Percentiles rank a stretch among this genome's conserved stretches.
phyloP scores from a whole-genome alignment of 306 rosid species.

The Astragalus membranaceus region DNA sequence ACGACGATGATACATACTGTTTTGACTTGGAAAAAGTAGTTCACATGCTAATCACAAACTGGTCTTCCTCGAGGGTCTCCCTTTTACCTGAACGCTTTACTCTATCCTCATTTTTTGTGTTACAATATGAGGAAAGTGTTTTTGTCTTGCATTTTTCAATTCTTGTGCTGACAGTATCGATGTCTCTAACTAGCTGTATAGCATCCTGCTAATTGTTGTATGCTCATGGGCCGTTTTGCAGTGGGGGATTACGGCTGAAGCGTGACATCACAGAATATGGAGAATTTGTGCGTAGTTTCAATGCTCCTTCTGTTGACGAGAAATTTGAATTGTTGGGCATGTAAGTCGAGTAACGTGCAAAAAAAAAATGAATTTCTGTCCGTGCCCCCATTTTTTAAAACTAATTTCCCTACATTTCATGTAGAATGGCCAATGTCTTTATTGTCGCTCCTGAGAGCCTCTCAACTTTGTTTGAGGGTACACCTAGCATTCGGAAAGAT shows the following conservation, averaged over 20 bases:
- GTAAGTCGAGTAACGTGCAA: slow-evolving; percentile 45
- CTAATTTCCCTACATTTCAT: slow-evolving; percentile 26
- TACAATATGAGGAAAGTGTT: slow-evolving; percentile 4
- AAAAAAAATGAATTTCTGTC: not conserved
- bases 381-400: not conserved
- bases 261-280: slow-evolving; percentile 99
- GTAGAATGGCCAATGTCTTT: slow-evolving; percentile 96
- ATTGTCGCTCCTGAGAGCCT: slow-evolving; percentile 99
- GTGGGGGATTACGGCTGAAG: slow-evolving; percentile 95
- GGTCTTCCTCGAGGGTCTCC: not conserved
- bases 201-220: slow-evolving; percentile 16
- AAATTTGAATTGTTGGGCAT: slow-evolving; percentile 94
- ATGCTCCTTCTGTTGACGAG: slow-evolving; percentile 82
- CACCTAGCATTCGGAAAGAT: slow-evolving; percentile 95
- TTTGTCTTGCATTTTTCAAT: not conserved
- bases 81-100: not conserved
- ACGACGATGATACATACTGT: not conserved
- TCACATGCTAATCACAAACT: not conserved
- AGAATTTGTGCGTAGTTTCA: slow-evolving; percentile 93
- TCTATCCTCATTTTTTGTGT: not conserved
- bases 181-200: not conserved
- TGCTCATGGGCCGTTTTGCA: slow-evolving; percentile 24
- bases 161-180: not conserved
- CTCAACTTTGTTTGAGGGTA: slow-evolving; percentile 84
- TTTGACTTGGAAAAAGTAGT: not conserved